phyloP scores from a whole-genome alignment of 2,329 filamentous ascomycete genomes.

The Elsinoe australis region DNA sequence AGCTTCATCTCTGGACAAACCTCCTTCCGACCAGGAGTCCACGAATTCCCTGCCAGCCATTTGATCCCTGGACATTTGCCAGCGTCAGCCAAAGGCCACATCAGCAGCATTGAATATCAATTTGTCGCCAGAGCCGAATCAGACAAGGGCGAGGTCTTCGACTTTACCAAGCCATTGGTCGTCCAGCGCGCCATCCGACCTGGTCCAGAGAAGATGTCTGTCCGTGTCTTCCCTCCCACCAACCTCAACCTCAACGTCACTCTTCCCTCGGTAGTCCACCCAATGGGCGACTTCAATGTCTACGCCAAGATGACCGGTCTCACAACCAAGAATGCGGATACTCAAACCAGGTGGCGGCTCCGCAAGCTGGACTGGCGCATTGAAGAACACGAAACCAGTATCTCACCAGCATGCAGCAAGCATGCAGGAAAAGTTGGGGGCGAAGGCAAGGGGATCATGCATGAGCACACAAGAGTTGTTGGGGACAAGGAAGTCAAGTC shows the following conservation, averaged over 20 bases:
- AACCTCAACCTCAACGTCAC: slow-evolving; percentile 82
- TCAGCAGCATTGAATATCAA: slow-evolving; percentile 70
- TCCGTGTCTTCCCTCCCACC: slow-evolving; percentile 92
- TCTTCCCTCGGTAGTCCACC: slow-evolving; percentile 75
- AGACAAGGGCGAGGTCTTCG: slow-evolving; percentile 54
- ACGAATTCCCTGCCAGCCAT: slow-evolving; percentile 83
- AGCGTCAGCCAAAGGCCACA: slow-evolving; percentile 65
- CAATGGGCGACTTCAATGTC: slow-evolving; percentile 72
- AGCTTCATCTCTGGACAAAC: slow-evolving; percentile 57
- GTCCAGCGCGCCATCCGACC: slow-evolving; percentile 74
- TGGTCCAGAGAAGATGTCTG: slow-evolving; percentile 75
- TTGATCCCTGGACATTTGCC: slow-evolving; percentile 81
- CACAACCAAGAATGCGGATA: slow-evolving; percentile 58
- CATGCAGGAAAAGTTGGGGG: slow-evolving; percentile 61
- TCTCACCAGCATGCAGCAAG: slow-evolving; percentile 71
- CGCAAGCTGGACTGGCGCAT: slow-evolving; percentile 90
- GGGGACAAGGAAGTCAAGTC: slow-evolving; percentile 73
- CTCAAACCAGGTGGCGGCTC: slow-evolving; percentile 77
- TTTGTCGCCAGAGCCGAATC: slow-evolving; percentile 61
- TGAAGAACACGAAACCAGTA: slow-evolving; percentile 73
- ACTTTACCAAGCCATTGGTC: slow-evolving; percentile 59
- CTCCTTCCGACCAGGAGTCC: slow-evolving; percentile 43
- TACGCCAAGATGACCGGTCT: slow-evolving; percentile 80
- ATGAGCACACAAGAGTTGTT: slow-evolving; percentile 68
- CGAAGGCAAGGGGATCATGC: slow-evolving; percentile 61